Evolutionary conservation across 306 rosid species (phyloP).

Genomic region (Trifolium subterraneum): DNA sequence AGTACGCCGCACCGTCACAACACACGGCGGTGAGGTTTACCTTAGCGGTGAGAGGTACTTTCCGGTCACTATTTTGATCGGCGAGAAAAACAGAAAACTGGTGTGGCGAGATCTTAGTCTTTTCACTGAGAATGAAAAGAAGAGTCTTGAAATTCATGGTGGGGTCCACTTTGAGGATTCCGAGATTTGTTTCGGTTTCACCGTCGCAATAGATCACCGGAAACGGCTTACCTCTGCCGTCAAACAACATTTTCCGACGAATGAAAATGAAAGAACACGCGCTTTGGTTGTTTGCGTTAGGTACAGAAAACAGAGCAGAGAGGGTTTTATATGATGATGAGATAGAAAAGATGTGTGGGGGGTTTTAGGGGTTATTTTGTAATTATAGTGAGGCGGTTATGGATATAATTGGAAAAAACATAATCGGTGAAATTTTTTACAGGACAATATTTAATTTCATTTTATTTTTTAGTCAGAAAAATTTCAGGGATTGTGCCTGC

Average conservation of each 20-base stretch:
- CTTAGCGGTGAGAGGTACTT: conserved; percentile 60
- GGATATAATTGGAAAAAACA: not conserved
- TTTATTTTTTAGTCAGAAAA: no score
- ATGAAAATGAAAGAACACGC: not conserved
- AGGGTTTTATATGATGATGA: not conserved
- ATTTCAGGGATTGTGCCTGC: no score
- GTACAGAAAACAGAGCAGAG: not conserved
- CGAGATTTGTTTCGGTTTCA: conserved; percentile 51
- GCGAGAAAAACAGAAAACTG: conserved; percentile 59
- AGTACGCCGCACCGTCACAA: conserved; percentile 31
- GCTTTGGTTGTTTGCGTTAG: conserved; percentile 10
- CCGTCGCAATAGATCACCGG: conserved; percentile 68
- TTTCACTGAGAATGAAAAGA: conserved; percentile 47
- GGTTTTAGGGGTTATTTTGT: conserved; percentile 1
- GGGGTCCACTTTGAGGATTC: conserved; percentile 50
- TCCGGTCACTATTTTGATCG: conserved; percentile 38
- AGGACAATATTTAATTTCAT: no score
- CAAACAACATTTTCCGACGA: conserved; percentile 40
- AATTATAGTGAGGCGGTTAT: not conserved
- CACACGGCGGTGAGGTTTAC: conserved; percentile 53
- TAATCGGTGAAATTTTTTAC: not conserved
- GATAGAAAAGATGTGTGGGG: not conserved
- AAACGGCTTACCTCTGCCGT: conserved; percentile 37
- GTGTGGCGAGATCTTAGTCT: conserved; percentile 64
- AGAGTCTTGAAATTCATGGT: conserved; percentile 53